Percentiles rank a stretch among this genome's conserved stretches.
These are phyloP conservation scores for Piper longum DNA, from an alignment of 164 flowering plant species.

Conservation along the genomic window DNA sequence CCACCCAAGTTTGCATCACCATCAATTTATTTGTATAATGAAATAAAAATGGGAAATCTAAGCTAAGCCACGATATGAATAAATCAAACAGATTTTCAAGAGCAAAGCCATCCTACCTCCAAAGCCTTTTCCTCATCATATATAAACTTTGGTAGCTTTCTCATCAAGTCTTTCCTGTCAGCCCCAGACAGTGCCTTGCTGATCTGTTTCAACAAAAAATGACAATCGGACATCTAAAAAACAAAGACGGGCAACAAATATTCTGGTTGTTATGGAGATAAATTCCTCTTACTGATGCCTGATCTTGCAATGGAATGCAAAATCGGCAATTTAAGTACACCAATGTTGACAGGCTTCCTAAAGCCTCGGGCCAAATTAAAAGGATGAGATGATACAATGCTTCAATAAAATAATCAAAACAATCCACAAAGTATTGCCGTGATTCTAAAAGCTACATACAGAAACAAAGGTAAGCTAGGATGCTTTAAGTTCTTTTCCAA, in stretches of 20 bases:
- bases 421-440: not conserved
- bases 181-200: constrained; percentile 72
- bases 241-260: not conserved
- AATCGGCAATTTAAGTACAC: not conserved
- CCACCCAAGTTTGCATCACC: no score
- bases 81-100: constrained; percentile 5
- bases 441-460: not conserved
- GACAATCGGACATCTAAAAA: not conserved
- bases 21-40: no score
- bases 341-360: not conserved
- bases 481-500: not conserved
- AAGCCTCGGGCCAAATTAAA: not conserved
- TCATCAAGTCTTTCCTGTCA: constrained; percentile 77
- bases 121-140: constrained; percentile 37
- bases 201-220: constrained; percentile 27
- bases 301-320: not conserved
- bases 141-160: constrained; percentile 76
- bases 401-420: not conserved
- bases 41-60: no score
- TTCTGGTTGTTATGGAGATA: not conserved
- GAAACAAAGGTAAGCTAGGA: not conserved
- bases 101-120: not conserved
- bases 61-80: no score
- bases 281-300: not conserved
- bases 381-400: not conserved